Evolutionary conservation across 1,284 basidiomycete species (phyloP), one percentile per base, ranked within the genome.

Genomic region (Apiotrichum mycotoxinovorans): DNA sequence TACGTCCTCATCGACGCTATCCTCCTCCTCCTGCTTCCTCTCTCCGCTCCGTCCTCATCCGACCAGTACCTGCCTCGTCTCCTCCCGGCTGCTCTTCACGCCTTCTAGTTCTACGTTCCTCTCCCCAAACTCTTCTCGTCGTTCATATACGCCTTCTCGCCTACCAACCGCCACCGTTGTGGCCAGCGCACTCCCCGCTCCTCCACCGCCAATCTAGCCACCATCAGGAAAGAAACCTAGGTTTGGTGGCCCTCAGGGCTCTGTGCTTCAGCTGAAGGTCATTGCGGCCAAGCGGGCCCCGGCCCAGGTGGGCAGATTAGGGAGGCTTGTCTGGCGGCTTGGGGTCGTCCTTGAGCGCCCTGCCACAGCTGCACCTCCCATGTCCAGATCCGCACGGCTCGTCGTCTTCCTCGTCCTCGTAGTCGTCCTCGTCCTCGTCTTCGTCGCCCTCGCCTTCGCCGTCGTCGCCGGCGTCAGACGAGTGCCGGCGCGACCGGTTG

Each of bases 401-500:
- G 17, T 50, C 45, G 3, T 35, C 54, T 2, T 51, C 51, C 11
- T 41, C 51, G 20, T 45, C 51, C 3, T 55, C 62, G 20, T 56
- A 42, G 5, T 56, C 58, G 18, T 57, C 37, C 8, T 54, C 56
- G n/a, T 55, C 48, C 1, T 57, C 52, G 17, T 63, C 54, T 22
- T 60, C 57, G 23, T 58, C 55, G n/a, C 53, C 35, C 8, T 54
- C 37, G 9, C 56, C 58, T 22, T 54, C 54, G 35, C 49, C 45
- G 5, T 52, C 34, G 48, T 53, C 48, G 14, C 52, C 54, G 17
- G 43, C 44, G 35, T 49, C 43, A 12, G 47, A 37, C 20, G 46
- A 41, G 22, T 49, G 52, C 1, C 46, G 54, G 22, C 61, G 47
- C 43, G 46, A 64, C 1, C 66, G 67, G 41, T 64, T 70, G 3